Percentiles rank a stretch among this genome's conserved stretches.
phyloP scores from a whole-genome alignment of 495 filamentous ascomycete species.

The Penicillium antarcticum region DNA sequence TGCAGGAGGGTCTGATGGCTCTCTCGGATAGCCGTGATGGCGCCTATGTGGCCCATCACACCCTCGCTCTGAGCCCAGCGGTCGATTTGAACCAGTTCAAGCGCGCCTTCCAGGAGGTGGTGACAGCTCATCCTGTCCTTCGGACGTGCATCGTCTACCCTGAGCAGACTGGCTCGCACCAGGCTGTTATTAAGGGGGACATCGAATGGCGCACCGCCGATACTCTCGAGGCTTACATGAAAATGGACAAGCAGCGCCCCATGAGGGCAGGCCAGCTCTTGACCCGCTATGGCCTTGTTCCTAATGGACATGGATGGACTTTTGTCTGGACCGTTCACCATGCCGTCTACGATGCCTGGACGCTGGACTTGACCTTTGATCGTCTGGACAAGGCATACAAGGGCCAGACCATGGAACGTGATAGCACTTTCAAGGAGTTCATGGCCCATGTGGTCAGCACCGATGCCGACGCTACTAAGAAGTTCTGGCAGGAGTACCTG shows the following conservation, averaged over 20 bases:
- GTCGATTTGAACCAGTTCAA: slow-evolving; percentile 26
- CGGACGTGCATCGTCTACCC: slow-evolving; percentile 36
- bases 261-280: slow-evolving; percentile 44
- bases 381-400: slow-evolving; percentile 9
- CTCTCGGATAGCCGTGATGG: slow-evolving; percentile 18
- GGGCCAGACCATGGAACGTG: slow-evolving; percentile 1
- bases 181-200: slow-evolving; percentile 32
- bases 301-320: not conserved
- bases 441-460: slow-evolving; percentile 15
- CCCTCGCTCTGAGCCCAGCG: not conserved
- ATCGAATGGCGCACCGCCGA: slow-evolving; percentile 5
- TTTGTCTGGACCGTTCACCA: slow-evolving; percentile 15
- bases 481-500: slow-evolving; percentile 26
- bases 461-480: slow-evolving; percentile 6
- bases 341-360: slow-evolving; percentile 15
- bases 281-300: slow-evolving; percentile 40
- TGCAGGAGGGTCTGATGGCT: slow-evolving; percentile 19
- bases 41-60: slow-evolving; percentile 46
- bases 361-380: slow-evolving; percentile 16
- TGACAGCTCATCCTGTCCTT: slow-evolving; percentile 38
- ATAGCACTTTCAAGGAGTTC: slow-evolving; percentile 17
- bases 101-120: slow-evolving; percentile 36
- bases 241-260: slow-evolving; percentile 33
- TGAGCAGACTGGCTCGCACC: slow-evolving; percentile 43
- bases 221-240: slow-evolving; percentile 35